Percentiles rank a stretch among this genome's conserved stretches.
These are phyloP conservation scores for Suillus variegatus DNA, from an alignment of 768 basidiomycete species.

Conservation along the genomic window DNA sequence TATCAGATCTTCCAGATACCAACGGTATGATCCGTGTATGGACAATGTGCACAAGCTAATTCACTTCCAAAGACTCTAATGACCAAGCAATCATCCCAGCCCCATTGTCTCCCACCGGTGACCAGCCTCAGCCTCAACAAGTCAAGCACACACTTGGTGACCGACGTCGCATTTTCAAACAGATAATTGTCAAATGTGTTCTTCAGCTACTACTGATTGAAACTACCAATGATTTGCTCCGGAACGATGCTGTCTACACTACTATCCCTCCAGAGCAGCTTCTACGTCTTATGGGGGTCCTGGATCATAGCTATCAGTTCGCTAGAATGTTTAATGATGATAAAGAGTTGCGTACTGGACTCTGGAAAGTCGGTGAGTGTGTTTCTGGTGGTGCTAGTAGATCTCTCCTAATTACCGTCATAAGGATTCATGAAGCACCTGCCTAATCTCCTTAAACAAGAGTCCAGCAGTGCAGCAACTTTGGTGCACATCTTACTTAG, in stretches of 20 bases:
- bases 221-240: constrained; percentile 92
- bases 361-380: constrained; percentile 97
- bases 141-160: constrained; percentile 60
- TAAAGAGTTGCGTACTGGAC: constrained; percentile 91
- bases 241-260: constrained; percentile 87
- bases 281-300: constrained; percentile 89
- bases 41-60: constrained; percentile 2
- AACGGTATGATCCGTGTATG: constrained; percentile 23
- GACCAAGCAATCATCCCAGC: constrained; percentile 79
- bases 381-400: neutral
- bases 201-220: constrained; percentile 95
- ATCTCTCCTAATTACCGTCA: neutral
- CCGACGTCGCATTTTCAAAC: constrained; percentile 89
- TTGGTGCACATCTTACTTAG: constrained; percentile 88
- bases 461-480: constrained; percentile 95
- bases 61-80: constrained; percentile 52
- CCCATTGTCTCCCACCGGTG: constrained; percentile 78
- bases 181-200: constrained; percentile 99
- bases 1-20: constrained; percentile 54
- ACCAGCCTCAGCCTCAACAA: constrained; percentile 44
- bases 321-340: constrained; percentile 98
- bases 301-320: constrained; percentile 98
- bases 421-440: constrained; percentile 99
- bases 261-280: constrained; percentile 95
- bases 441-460: constrained; percentile 96